A percentile compares a stretch with the other conserved stretches of the same genome.
phyloP scores from a whole-genome alignment of 2,329 filamentous ascomycete species.

The Rugonectria rugulosa region DNA sequence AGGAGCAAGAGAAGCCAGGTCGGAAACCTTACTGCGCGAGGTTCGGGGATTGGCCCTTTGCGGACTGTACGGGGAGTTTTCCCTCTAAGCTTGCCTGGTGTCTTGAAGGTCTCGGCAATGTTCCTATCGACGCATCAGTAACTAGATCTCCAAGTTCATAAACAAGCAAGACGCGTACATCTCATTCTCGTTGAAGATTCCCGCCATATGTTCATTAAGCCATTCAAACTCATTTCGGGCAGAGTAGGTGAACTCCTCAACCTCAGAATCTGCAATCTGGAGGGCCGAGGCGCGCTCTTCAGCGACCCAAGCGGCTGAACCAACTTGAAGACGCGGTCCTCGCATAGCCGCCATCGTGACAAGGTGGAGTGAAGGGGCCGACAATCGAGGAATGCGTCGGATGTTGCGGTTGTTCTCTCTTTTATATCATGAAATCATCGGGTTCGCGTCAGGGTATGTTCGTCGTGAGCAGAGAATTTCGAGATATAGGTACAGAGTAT shows the following conservation, averaged over 20 bases:
- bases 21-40: constrained; percentile 66
- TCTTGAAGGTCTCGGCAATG: constrained; percentile 95
- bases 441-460: constrained; percentile 20
- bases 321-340: constrained; percentile 72
- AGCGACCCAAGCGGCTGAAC: constrained; percentile 84
- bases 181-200: constrained; percentile 87
- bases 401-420: constrained; percentile 27
- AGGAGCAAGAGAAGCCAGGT: neutral
- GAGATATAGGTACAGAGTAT: constrained; percentile 22
- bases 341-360: constrained; percentile 54
- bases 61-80: constrained; percentile 79
- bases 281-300: constrained; percentile 82
- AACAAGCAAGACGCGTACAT: constrained; percentile 63
- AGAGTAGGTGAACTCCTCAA: constrained; percentile 92
- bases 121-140: constrained; percentile 64
- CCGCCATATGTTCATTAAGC: constrained; percentile 98
- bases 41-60: constrained; percentile 65
- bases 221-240: constrained; percentile 95
- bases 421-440: constrained; percentile 36
- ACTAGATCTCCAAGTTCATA: constrained; percentile 2
- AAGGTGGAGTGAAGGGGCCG: constrained; percentile 21
- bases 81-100: constrained; percentile 81
- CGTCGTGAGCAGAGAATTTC: constrained; percentile 25
- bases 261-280: constrained; percentile 79
- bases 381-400: constrained; percentile 15